Evolutionary conservation across 176 grass and related monocot species (phyloP).

Genomic region (Triticum dicoccoides): DNA sequence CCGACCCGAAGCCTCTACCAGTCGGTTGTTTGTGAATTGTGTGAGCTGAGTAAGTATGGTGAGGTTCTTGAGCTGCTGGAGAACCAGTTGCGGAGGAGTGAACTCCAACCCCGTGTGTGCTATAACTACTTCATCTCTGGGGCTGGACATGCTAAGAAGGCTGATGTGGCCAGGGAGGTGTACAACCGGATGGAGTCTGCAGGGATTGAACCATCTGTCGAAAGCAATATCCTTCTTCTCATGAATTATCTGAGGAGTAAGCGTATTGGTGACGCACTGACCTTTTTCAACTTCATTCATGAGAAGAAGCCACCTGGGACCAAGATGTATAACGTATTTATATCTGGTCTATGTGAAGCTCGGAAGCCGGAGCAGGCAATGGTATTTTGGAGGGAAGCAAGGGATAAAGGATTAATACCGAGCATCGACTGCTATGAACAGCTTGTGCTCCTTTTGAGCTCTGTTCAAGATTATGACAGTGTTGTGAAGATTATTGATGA

Average conservation of each 20-base stretch:
- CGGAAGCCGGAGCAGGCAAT: constrained; percentile 62
- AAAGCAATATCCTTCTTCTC: constrained; percentile 70
- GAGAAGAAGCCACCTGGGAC: constrained; percentile 49
- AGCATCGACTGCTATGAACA: constrained; percentile 81
- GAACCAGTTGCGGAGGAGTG: constrained; percentile 61
- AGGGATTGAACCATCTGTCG: constrained; percentile 56
- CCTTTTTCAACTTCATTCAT: constrained; percentile 60
- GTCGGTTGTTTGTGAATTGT: constrained; percentile 66
- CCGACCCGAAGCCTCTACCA: constrained; percentile 67
- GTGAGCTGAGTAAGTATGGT: constrained; percentile 53
- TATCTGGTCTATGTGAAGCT: constrained; percentile 82
- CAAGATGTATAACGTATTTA: constrained; percentile 87
- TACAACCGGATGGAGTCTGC: constrained; percentile 70
- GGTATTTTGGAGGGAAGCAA: constrained; percentile 80
- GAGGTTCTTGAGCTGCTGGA: constrained; percentile 67
- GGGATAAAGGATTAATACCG: constrained; percentile 70
- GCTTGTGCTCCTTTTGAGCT: constrained; percentile 70
- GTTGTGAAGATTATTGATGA: constrained; percentile 74
- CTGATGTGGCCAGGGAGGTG: constrained; percentile 70
- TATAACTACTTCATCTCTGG: constrained; percentile 89
- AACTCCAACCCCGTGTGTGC: constrained; percentile 51
- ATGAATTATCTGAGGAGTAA: constrained; percentile 80
- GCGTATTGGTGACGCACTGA: constrained; percentile 67
- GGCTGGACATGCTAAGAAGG: constrained; percentile 62
- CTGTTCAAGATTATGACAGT: constrained; percentile 58